Base-by-base conservation (phyloP, 768 basidiomycete genomes). In the Leccinum disarticulatum region DNA sequence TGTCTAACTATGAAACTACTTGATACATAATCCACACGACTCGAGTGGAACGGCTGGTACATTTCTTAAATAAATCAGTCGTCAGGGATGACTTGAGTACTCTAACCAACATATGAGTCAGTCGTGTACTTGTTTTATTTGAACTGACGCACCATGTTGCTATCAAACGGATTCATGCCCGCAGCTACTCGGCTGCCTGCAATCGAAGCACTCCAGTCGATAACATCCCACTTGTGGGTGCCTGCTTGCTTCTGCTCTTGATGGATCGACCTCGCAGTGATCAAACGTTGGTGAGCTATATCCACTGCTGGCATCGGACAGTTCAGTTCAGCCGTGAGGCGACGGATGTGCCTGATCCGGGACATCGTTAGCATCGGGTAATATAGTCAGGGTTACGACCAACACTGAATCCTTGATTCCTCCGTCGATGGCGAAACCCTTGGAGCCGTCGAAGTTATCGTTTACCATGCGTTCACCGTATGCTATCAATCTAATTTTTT, bases 181-280 rank as follows among this genome's bases (percentile, higher is more conserved):
- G 91, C 88, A 2, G 90, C 81, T 13, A 89, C 84, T 54, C 93
- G 80, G 43, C 86, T 80, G 4, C 91, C 92, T 4, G 88, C 90
- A 30, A 95, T 82, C 46, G 95, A 71, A 1, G 86, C 85, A 61
- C 87, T 90, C 92, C 93, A 95, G 68, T 96, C 94, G 19, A 95
- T 74, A 4, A 80, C 74, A 8, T 86, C 83, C 69, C 82, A 83
- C 25, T 77, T 75, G 38, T 79, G 73, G 22, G 80, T 79, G 15
- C 84, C 83, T 5, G 77, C 74, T 27, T 72, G 72, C 55, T 76
- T 70, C 56, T 77, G 74, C 36, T 75, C 74, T 25, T 77, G 78
- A 55, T 93, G 88, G 28, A 91, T 74, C 0, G 92, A 88, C 35
- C 90, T 81, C 6, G 92, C 87, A 6, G 90, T 87, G 61, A 95